A percentile compares a stretch with the other conserved stretches of the same genome.
Conservation (phyloP, 257 asterid genomes). For the Ilex aquifolium region DNA sequence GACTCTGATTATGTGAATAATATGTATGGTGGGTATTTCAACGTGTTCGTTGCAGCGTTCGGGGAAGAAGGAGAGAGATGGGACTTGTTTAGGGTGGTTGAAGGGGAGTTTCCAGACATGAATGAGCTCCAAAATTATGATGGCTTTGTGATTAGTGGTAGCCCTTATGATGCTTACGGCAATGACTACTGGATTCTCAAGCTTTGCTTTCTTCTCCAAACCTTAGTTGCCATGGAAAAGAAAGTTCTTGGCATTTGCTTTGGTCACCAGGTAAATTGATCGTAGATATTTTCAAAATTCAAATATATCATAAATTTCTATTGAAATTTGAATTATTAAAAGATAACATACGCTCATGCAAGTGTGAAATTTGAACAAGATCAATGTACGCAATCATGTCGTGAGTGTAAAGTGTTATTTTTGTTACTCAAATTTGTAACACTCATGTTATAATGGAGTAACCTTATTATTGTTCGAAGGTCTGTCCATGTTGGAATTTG, state of each 20-base stretch:
- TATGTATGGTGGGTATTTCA: slow-evolving; percentile 50
- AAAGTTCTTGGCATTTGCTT: slow-evolving; percentile 76
- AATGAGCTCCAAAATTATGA: slow-evolving; percentile 38
- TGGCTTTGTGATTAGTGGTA: slow-evolving; percentile 66
- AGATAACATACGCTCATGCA: not conserved
- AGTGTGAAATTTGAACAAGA: not conserved
- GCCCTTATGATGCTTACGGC: slow-evolving; percentile 64
- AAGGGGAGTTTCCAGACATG: slow-evolving; percentile 47
- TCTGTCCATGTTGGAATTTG: not conserved
- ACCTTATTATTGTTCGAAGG: not conserved
- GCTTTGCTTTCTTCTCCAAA: slow-evolving; percentile 47
- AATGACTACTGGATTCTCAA: slow-evolving; percentile 48
- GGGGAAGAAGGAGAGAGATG: slow-evolving; percentile 55
- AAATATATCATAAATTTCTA: not conserved
- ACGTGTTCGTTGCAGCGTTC: slow-evolving; percentile 47
- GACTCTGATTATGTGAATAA: slow-evolving; percentile 65
- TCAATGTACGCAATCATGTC: not conserved
- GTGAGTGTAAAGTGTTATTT: not conserved
- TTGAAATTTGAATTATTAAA: no score
- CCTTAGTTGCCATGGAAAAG: slow-evolving; percentile 45
- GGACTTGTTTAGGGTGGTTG: slow-evolving; percentile 56
- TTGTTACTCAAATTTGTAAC: not conserved
- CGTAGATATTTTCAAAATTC: not conserved
- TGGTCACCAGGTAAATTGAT: slow-evolving; percentile 51
- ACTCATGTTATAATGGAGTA: no score